These are phyloP conservation scores for Aspergillus tamarii DNA, from an alignment of 2,329 filamentous ascomycete species.

Conservation along the genomic window DNA sequence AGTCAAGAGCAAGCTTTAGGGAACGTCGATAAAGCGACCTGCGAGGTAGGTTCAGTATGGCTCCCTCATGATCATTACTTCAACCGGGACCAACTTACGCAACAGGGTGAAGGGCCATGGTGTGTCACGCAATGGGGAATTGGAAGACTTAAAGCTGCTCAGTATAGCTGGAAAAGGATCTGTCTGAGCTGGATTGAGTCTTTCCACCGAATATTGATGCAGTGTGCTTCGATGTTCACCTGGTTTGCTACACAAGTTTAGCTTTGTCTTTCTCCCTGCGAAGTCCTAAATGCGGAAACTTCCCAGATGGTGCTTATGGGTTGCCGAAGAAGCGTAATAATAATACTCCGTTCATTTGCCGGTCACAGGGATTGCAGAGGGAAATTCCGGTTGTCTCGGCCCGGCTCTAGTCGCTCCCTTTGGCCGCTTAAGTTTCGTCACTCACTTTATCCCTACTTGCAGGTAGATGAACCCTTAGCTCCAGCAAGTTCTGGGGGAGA, in stretches of 20 bases:
- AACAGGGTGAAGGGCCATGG: conserved; percentile 42
- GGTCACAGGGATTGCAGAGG: conserved; percentile 27
- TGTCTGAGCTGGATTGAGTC: neutral
- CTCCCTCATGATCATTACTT: conserved; percentile 13
- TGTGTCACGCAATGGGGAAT: conserved; percentile 11
- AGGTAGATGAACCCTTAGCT: neutral
- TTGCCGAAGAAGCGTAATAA: conserved; percentile 35
- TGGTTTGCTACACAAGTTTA: neutral
- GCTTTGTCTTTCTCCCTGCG: neutral
- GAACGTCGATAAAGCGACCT: conserved; percentile 85
- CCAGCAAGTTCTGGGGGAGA: neutral
- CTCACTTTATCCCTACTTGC: conserved; percentile 5
- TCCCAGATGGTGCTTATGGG: conserved; percentile 27
- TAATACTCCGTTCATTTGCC: conserved; percentile 37
- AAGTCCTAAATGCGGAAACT: conserved; percentile 14
- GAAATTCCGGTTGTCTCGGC: conserved; percentile 36
- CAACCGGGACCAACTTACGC: conserved; percentile 35
- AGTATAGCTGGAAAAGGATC: neutral
- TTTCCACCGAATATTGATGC: neutral
- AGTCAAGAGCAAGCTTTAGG: conserved; percentile 90
- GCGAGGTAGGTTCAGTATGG: conserved; percentile 32
- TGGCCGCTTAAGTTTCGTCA: conserved; percentile 22
- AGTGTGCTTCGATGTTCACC: conserved; percentile 1
- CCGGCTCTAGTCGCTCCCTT: conserved; percentile 21
- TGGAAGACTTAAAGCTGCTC: neutral